phyloP scores from a whole-genome alignment of 352 stramenopile genomes.

The Discostella stelligera region DNA sequence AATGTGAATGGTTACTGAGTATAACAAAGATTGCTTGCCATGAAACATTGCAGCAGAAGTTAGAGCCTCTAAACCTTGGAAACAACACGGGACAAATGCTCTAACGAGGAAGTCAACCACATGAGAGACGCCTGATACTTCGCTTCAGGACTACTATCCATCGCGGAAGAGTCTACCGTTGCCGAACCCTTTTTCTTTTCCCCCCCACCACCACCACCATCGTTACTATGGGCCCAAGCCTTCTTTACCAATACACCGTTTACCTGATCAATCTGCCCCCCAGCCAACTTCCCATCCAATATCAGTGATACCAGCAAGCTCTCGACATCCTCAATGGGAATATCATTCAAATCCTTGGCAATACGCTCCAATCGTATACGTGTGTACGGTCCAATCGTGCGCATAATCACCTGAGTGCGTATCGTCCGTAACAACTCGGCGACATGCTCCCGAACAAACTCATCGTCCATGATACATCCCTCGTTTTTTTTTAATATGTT shows the following conservation, averaged over 20 bases:
- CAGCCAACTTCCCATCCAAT: constrained; percentile 90
- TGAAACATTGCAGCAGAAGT: too few relatives aligned
- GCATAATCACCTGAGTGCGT: constrained; percentile 91
- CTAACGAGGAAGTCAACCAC: constrained; percentile 31
- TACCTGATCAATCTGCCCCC: constrained; percentile 90
- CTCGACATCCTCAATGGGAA: constrained; percentile 89
- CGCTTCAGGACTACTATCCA: constrained; percentile 16
- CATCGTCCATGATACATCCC: constrained; percentile 90
- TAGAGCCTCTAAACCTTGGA: constrained; percentile 22
- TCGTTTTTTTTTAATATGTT: constrained; percentile 87
- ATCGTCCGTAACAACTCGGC: constrained; percentile 92
- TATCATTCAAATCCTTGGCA: constrained; percentile 89
- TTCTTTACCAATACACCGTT: constrained; percentile 57
- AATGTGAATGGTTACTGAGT: constrained; percentile 9
- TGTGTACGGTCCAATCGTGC: constrained; percentile 91
- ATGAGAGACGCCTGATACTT: constrained; percentile 36
- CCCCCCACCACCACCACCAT: neutral
- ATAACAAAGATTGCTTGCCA: too few relatives aligned
- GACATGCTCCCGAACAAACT: constrained; percentile 94
- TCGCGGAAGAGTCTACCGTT: neutral
- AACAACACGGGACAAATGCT: constrained; percentile 34
- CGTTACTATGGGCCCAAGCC: neutral
- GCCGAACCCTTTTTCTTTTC: neutral
- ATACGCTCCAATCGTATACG: constrained; percentile 91
- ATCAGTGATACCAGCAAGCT: constrained; percentile 90